Evolutionary conservation across 2,329 filamentous ascomycete genomes (phyloP), one percentile per base, ranked within the genome.

Genomic region (Myriangium duriaei): DNA sequence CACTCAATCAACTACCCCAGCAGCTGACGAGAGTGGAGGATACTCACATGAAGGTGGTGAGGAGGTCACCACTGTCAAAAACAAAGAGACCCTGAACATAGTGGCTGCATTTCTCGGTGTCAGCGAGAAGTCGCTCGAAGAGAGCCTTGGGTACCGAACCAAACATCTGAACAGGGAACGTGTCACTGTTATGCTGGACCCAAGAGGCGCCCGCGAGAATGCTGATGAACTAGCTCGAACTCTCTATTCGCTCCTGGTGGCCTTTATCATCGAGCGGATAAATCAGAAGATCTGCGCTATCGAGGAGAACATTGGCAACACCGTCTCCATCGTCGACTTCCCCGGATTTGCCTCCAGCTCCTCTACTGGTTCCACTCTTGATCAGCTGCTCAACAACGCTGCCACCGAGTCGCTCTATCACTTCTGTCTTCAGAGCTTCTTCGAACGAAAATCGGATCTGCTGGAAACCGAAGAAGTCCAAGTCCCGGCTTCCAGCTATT

Each of bases 121-220:
- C 5, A 74, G 77, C 50, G 73, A 80, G 7, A 69, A 75, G 34
- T 84, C 93, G 43, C 69, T 98, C 4, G 87, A 98, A 62, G 78
- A 74, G 28, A 93, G 85, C 18, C 68, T 98, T 41, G 85, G 87
- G 3, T 94, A 95, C 68, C 92, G 93, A 64, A 96, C 86, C 13
- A 95, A 93, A 68, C 95, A 91, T 49, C 79, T 98, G 40, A 83
- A 92, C 54, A 81, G 86, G 46, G 91, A 98, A 66, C 80, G 91
- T 39, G 91, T 98, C n/a, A 98, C 91, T 0, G 83, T 98, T 47
- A 93, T 98, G 87, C 72, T 98, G 21, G 91, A 98, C 54, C 84
- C 88, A 5, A 78, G 76, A 41, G 91, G 91, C 28, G 91, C 91
- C 32, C 79, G 86, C 35, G 79, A 76, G 28, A 95, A 95, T 49